Evolutionary conservation across 208 protist species (phyloP).

Genomic region (Trypanosoma congolense): DNA sequence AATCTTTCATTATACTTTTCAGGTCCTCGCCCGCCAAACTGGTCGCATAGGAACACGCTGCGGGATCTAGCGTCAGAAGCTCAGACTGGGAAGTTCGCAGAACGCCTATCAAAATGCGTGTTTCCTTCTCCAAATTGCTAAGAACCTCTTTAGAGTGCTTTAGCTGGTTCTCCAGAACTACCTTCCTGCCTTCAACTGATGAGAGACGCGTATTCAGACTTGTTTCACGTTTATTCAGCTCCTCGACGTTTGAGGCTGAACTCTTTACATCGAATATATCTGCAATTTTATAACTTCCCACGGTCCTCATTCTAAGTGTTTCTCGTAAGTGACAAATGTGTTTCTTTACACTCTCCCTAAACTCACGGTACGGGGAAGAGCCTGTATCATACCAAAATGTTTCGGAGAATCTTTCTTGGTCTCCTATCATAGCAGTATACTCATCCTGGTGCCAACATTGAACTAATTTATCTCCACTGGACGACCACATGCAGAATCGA

Average conservation of each 20-base stretch:
- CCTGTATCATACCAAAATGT: constrained; percentile 63
- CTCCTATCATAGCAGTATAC: constrained; percentile 44
- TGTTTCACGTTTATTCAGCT: constrained; percentile 31
- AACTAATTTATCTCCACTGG: constrained; percentile 49
- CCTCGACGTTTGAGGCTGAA: constrained; percentile 27
- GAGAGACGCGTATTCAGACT: constrained; percentile 37
- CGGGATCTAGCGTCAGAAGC: constrained; percentile 24
- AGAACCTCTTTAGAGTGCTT: constrained; percentile 27
- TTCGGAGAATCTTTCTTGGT: constrained; percentile 65
- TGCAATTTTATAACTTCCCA: constrained; percentile 33
- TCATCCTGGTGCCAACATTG: constrained; percentile 89
- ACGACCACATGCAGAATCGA: constrained; percentile 82
- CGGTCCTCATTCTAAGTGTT: constrained; percentile 28
- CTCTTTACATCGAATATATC: constrained; percentile 35
- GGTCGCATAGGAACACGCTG: constrained; percentile 27
- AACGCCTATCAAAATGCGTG: constrained; percentile 34
- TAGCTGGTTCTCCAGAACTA: constrained; percentile 25
- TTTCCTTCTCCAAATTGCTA: constrained; percentile 45
- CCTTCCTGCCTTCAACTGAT: constrained; percentile 27
- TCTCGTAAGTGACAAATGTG: constrained; percentile 50
- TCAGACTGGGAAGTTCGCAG: constrained; percentile 45
- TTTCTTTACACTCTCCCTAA: constrained; percentile 33
- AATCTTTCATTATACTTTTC: not conserved
- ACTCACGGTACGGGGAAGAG: constrained; percentile 79
- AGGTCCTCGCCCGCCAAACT: not conserved